Percentiles rank a stretch among this genome's conserved stretches.
phyloP scores from a whole-genome alignment of 768 basidiomycete species.

The Heimioporus sp. region DNA sequence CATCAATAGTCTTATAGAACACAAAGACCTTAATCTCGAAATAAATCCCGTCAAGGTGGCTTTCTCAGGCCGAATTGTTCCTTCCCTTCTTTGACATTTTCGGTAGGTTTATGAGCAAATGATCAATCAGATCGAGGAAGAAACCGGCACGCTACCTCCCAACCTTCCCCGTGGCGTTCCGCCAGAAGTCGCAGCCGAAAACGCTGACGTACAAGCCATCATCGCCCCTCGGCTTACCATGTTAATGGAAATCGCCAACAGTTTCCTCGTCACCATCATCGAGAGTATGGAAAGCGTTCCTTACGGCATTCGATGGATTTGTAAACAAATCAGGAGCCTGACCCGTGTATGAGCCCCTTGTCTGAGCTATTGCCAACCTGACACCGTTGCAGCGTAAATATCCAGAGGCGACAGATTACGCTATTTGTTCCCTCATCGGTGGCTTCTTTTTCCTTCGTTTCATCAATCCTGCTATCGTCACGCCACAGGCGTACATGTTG shows the following conservation, averaged over 20 bases:
- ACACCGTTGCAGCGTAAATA: conserved; percentile 78
- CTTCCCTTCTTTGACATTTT: neutral
- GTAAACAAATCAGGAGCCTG: conserved; percentile 97
- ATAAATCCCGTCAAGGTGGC: conserved; percentile 96
- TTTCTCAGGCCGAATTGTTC: neutral
- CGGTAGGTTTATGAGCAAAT: conserved; percentile 98
- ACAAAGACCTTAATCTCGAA: conserved; percentile 98
- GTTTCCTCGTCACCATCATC: conserved; percentile 95
- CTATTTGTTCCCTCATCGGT: conserved; percentile 97
- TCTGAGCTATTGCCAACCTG: conserved; percentile 1
- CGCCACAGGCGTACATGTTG: conserved; percentile 99
- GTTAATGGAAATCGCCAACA: conserved; percentile 99
- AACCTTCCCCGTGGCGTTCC: conserved; percentile 92
- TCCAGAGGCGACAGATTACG: conserved; percentile 97
- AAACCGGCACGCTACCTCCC: conserved; percentile 87
- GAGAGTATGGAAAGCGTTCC: conserved; percentile 98
- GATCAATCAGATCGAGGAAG: conserved; percentile 98
- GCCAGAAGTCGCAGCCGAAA: conserved; percentile 92
- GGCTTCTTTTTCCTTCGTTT: conserved; percentile 99
- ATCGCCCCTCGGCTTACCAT: conserved; percentile 96
- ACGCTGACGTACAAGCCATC: conserved; percentile 95
- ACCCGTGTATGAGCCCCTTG: conserved; percentile 65
- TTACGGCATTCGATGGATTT: conserved; percentile 99
- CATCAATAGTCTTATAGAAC: conserved; percentile 98
- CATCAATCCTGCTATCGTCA: conserved; percentile 99